Base-by-base conservation (phyloP, 257 asterid genomes). In the Salvia splendens region DNA sequence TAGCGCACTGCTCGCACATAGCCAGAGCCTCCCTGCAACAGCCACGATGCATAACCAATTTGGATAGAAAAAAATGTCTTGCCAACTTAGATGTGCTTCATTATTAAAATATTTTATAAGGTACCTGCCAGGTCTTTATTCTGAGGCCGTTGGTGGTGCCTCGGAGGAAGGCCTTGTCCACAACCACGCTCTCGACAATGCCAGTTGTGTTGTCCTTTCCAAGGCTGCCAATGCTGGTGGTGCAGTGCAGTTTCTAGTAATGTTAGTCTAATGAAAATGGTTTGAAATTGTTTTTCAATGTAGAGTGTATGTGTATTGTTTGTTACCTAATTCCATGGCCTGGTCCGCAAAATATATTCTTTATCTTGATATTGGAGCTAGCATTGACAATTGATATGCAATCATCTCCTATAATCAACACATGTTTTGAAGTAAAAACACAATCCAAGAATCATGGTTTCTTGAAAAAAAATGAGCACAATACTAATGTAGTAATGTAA, bases 101-200 rank as follows among this genome's bases (percentile, higher is more conserved):
- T 24, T 24, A 24, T 24, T 0, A 24, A 24, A 24, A 24, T 24
- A 24, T 24, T 24, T 12, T 54, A 4, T 14, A 4, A 12, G 33
- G 52, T 72, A 89, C 98, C 97, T 92, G 99, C 91, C 90, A 93
- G n/a, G 99, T 93, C 91, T 93, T 93, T 82, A 93, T 93, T 68
- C 99, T 82, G 50, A 93, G 92, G 75, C 99, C 99, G 70, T 93
- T 93, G 20, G 85, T 81, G 15, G 97, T 75, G 33, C 87, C 92
- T 48, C 67, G 73, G 48, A 93, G 81, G 72, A 85, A 73, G 32
- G 97, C 96, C 30, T 79, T 82, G 64, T 87, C 93, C 45, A 93
- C 73, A 15, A 88, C 94, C 64, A 93, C 76, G 64, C 71, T 74
- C 75, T 91, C 83, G 9, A 93, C 97, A 64, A 79, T 78, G 69